phyloP scores from a whole-genome alignment of 2,329 filamentous ascomycete genomes.

The Fusarium palustre region DNA sequence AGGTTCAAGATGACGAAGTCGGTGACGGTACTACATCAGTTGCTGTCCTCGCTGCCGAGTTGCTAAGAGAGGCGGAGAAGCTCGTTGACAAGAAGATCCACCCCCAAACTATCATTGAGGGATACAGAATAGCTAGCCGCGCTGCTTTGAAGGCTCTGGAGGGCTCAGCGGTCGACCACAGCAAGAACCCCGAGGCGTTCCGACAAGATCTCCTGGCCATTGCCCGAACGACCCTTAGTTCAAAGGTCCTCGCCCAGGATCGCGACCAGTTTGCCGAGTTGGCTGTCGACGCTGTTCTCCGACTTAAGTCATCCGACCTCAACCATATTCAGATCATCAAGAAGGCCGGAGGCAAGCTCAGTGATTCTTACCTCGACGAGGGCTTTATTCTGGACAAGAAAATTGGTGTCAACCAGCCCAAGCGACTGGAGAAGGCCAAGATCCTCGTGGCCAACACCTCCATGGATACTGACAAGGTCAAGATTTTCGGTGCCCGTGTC shows the following conservation, averaged over 20 bases:
- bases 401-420: conserved; percentile 98
- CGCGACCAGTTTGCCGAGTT: conserved; percentile 90
- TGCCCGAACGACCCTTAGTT: conserved; percentile 94
- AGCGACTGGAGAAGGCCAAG: conserved; percentile 96
- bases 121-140: conserved; percentile 94
- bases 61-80: conserved; percentile 96
- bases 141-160: conserved; percentile 88
- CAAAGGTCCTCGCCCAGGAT: conserved; percentile 95
- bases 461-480: conserved; percentile 99
- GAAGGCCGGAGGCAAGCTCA: conserved; percentile 97
- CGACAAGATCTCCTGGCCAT: conserved; percentile 90
- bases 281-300: conserved; percentile 89
- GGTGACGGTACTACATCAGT: conserved; percentile 99
- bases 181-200: conserved; percentile 84
- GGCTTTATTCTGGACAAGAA: conserved; percentile 99
- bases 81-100: conserved; percentile 98
- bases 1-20: conserved; percentile 98
- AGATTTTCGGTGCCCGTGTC: conserved; percentile 97
- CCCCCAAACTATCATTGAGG: conserved; percentile 99
- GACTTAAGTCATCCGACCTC: conserved; percentile 90
- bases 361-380: conserved; percentile 96
- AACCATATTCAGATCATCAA: conserved; percentile 99
- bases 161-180: conserved; percentile 88
- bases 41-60: conserved; percentile 91
- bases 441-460: conserved; percentile 97